A percentile compares a stretch with the other conserved stretches of the same genome.
phyloP scores from a whole-genome alignment of 768 basidiomycete genomes.

The Termitomyces sp. region DNA sequence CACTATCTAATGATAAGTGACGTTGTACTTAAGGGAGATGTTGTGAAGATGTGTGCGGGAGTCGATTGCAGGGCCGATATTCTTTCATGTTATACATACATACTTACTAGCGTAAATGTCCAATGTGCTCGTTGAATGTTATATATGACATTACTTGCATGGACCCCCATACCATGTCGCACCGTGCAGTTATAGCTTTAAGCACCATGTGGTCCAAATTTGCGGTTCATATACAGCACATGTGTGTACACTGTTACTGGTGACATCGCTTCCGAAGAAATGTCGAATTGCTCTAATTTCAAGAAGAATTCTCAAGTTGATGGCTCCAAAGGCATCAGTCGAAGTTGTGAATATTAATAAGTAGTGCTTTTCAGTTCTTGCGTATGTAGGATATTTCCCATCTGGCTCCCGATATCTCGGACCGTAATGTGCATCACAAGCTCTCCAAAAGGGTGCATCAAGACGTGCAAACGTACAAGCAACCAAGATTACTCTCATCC shows the following conservation, averaged over 20 bases:
- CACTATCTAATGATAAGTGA: too few relatives aligned
- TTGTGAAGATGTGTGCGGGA: too few relatives aligned
- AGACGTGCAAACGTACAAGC: conserved; percentile 16
- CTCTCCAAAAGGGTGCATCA: conserved; percentile 8
- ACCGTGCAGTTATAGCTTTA: neutral
- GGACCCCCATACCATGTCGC: neutral
- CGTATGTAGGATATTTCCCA: neutral
- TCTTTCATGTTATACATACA: too few relatives aligned
- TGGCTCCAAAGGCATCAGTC: neutral
- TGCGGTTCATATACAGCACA: neutral
- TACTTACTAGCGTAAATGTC: neutral
- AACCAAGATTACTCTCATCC: conserved; percentile 11
- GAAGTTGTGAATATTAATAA: neutral
- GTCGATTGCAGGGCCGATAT: too few relatives aligned
- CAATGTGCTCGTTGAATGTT: neutral
- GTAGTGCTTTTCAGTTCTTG: neutral
- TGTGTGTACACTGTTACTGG: conserved; percentile 2
- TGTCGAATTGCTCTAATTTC: neutral
- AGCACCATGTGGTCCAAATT: neutral
- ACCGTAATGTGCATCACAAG: neutral
- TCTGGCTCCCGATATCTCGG: conserved; percentile 4
- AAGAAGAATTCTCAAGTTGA: neutral
- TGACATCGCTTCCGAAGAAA: too few relatives aligned
- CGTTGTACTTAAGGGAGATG: too few relatives aligned
- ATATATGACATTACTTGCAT: neutral